Base-by-base conservation (phyloP, 1,284 basidiomycete species). In the Tylopilus orsonianus region DNA sequence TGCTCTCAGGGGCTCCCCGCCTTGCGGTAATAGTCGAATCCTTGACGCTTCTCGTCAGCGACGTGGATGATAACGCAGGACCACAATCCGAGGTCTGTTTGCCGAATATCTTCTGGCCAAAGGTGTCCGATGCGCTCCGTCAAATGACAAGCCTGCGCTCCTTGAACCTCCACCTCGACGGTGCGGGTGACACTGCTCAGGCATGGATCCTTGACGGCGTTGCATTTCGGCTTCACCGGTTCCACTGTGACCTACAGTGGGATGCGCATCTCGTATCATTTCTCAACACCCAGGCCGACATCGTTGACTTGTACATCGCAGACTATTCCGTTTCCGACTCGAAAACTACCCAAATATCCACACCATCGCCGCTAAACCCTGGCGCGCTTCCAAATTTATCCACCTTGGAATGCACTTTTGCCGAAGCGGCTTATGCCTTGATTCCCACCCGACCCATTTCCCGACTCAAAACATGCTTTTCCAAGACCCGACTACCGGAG, bases 391-490 rank as follows among this genome's bases (percentile, higher is more conserved):
- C 78, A 42, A 68, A 68, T 43, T 66, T 84, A 29, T 69, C 75
- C 8, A 73, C 67, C 20, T 60, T 86, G 34, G 81, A 85, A 65
- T 85, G 83, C 64, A 81, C 82, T 3, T 84, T 83, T 62, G 69
- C 75, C 20, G 82, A 83, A 64, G 83, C 82, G 1, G 81, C 79
- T 4, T 68, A 70, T 39, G 69, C 71, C 8, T 66, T 85, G 13
- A 72, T 78, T n/a, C 80, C 81, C 1, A 69, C 69, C 12, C 71
- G 83, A 2, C 81, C 83, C 4, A 64, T 85, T 36, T 72, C 74
- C 2, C 77, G 75, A 45, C 71, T 85, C 51, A 85, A 85, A 62
- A 83, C 83, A n/a, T 85, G 82, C 56, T 80, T 85, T 61, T 83
- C 83, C 19, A 70, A 70, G 45, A 69, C 76, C n/a, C 69, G 70